These are phyloP conservation scores for Naganishia liquefaciens DNA, from an alignment of 1,284 basidiomycete genomes.

Conservation along the genomic window DNA sequence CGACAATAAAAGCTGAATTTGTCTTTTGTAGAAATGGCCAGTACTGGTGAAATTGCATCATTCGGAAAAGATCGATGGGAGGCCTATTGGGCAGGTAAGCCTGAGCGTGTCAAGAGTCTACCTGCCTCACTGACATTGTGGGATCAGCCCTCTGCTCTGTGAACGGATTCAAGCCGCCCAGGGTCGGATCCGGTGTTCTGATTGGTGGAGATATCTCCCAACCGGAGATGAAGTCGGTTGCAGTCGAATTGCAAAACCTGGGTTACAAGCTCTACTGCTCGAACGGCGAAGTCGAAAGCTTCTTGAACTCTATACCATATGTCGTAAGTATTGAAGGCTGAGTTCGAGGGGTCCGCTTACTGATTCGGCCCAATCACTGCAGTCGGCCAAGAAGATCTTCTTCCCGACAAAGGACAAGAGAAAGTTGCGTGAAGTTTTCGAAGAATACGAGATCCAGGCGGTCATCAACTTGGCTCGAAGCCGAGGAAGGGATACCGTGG, in stretches of 20 bases:
- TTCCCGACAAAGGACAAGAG: constrained; percentile 98
- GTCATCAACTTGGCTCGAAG: constrained; percentile 90
- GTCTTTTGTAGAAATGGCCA: constrained; percentile 80
- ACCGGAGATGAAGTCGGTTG: constrained; percentile 77
- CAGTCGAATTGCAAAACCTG: constrained; percentile 72
- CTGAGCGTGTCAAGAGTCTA: neutral
- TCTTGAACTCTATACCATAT: constrained; percentile 78
- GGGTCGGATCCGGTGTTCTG: constrained; percentile 76
- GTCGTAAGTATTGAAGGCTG: constrained; percentile 33
- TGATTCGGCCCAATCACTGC: neutral
- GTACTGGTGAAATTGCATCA: constrained; percentile 96
- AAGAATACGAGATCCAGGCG: constrained; percentile 79
- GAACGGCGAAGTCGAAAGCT: constrained; percentile 74
- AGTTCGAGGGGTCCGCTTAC: neutral
- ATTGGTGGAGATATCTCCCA: constrained; percentile 81
- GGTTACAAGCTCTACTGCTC: constrained; percentile 94
- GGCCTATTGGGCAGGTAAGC: constrained; percentile 79
- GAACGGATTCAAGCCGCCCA: constrained; percentile 88
- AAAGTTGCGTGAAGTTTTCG: constrained; percentile 82
- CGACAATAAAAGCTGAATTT: neutral
- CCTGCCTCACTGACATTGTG: no score
- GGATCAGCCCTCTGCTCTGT: constrained; percentile 63
- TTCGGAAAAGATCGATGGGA: constrained; percentile 94
- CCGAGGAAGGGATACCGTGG: constrained; percentile 73
- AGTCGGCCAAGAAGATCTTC: constrained; percentile 78